phyloP scores from a whole-genome alignment of 805 yeast species.

The Wickerhamiella lipophila region DNA sequence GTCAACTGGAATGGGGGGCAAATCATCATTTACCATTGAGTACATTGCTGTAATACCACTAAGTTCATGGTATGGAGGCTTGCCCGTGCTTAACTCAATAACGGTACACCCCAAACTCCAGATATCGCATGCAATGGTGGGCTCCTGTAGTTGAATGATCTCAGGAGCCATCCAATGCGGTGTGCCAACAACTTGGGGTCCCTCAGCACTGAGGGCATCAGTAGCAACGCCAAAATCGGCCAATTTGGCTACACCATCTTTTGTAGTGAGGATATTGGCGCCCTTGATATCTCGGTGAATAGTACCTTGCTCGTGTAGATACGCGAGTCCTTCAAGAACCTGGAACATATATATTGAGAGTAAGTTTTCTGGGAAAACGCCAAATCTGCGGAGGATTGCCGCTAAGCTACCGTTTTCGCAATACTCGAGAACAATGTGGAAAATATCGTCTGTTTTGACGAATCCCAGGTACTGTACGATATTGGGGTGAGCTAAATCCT shows the following conservation, averaged over 20 bases:
- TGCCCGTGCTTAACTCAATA: conserved; percentile 70
- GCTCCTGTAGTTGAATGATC: conserved; percentile 57
- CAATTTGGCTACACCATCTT: conserved; percentile 50
- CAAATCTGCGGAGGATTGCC: conserved; percentile 38
- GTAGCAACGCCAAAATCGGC: conserved; percentile 75
- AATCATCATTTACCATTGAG: conserved; percentile 66
- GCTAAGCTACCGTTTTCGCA: conserved; percentile 56
- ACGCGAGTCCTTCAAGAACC: conserved; percentile 47
- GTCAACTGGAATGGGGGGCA: conserved; percentile 52
- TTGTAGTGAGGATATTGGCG: conserved; percentile 53
- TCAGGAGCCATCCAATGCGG: conserved; percentile 99
- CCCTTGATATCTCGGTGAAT: conserved; percentile 71
- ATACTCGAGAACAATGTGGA: conserved; percentile 50
- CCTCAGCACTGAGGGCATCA: conserved; percentile 15
- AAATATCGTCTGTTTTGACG: conserved; percentile 39
- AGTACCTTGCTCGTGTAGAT: conserved; percentile 58
- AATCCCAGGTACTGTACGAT: conserved; percentile 60
- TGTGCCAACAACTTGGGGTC: conserved; percentile 50
- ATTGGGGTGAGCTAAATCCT: conserved; percentile 50
- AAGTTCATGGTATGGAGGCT: conserved; percentile 73
- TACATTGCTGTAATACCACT: conserved; percentile 70
- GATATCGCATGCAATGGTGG: conserved; percentile 72
- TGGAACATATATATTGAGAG: conserved; percentile 40
- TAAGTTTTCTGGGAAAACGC: conserved; percentile 44
- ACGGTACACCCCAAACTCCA: conserved; percentile 92